These are phyloP conservation scores for Volvox carteri DNA, from an alignment of 163 green algal species.

Conservation along the genomic window DNA sequence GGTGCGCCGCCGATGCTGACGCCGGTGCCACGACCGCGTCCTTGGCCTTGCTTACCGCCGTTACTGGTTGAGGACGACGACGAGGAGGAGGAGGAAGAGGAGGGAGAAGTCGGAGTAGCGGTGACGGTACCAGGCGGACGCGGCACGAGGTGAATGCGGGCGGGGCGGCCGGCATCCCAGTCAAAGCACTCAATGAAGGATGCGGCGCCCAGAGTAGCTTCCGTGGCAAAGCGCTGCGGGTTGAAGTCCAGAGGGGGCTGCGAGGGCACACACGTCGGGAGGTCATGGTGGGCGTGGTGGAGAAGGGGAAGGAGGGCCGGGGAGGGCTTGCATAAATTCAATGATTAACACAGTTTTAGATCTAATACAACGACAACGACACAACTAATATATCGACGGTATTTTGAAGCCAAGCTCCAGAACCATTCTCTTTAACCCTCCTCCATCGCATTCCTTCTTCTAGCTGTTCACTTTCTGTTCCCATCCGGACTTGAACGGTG, in stretches of 20 bases:
- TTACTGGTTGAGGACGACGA: not conserved
- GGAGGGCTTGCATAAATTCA: too few species aligned
- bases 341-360: too few species aligned
- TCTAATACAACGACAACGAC: too few species aligned
- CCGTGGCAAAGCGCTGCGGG: slow-evolving; percentile 37
- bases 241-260: slow-evolving; percentile 50
- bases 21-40: not conserved
- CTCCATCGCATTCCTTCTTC: too few species aligned
- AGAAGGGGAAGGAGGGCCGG: not conserved
- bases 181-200: slow-evolving; percentile 56
- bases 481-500: too few species aligned
- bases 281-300: too few species aligned
- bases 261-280: too few species aligned
- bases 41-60: too few species aligned
- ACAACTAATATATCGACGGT: too few species aligned
- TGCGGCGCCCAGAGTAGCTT: not conserved
- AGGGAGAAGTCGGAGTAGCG: not conserved
- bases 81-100: not conserved
- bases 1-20: not conserved
- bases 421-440: not conserved
- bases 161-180: slow-evolving; percentile 31
- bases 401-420: not conserved
- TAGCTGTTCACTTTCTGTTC: too few species aligned
- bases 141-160: slow-evolving; percentile 14
- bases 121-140: not conserved